A percentile compares a stretch with the other conserved stretches of the same genome.
phyloP scores from a whole-genome alignment of 768 basidiomycete genomes.

The Lepiota venenata region DNA sequence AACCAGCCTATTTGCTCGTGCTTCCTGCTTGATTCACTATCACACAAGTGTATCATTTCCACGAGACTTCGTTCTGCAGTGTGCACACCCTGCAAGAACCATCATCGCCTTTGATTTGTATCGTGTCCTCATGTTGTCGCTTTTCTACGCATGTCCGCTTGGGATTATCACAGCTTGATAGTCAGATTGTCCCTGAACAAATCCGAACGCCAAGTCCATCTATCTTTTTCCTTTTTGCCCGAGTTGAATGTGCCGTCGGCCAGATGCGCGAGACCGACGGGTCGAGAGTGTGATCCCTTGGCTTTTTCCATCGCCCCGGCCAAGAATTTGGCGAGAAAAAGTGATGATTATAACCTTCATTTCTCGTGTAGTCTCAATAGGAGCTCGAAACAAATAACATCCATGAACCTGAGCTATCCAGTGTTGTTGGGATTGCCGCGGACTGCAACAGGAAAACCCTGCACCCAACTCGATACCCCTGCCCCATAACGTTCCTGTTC shows the following conservation, averaged over 20 bases:
- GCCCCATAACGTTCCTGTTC: too few species aligned
- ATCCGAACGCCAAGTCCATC: too few species aligned
- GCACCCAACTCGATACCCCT: too few species aligned
- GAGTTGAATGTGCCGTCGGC: constrained; percentile 2
- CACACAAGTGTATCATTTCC: neutral
- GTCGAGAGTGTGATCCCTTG: neutral
- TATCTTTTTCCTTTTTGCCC: neutral
- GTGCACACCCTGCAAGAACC: neutral
- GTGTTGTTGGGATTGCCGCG: too few species aligned
- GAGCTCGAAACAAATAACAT: too few species aligned
- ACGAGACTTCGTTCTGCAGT: neutral
- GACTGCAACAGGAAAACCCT: too few species aligned
- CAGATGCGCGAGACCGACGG: constrained; percentile 4
- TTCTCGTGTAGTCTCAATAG: too few species aligned
- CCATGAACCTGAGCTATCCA: too few species aligned
- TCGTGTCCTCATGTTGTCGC: neutral
- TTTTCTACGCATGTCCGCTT: neutral
- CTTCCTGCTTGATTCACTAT: neutral
- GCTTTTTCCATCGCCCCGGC: too few species aligned
- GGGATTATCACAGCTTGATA: neutral
- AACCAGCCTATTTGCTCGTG: neutral
- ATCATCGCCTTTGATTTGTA: neutral
- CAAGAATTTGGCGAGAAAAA: too few species aligned
- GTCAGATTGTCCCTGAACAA: neutral
- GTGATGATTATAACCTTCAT: too few species aligned